phyloP scores from a whole-genome alignment of 306 rosid species.

The Adenanthera pavonina region DNA sequence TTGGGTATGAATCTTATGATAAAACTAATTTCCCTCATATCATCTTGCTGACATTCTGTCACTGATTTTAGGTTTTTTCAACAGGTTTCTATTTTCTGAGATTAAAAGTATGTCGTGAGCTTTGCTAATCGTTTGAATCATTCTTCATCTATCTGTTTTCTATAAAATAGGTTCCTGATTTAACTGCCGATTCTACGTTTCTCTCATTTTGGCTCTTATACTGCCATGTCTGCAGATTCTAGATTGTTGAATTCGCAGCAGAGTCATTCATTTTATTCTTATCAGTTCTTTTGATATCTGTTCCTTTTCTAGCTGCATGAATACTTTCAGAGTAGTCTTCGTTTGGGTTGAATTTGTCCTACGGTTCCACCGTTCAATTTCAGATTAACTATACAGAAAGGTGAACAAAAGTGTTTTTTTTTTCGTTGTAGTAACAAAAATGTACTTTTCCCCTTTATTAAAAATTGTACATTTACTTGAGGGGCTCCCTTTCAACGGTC shows the following conservation, averaged over 20 bases:
- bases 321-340: constrained; percentile 15
- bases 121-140: constrained; percentile 4
- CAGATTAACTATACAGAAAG: constrained; percentile 9
- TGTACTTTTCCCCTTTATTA: not conserved
- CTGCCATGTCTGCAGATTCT: not conserved
- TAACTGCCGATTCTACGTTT: not conserved
- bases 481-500: not conserved
- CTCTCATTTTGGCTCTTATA: not conserved
- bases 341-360: constrained; percentile 15
- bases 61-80: not conserved
- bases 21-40: constrained; percentile 1
- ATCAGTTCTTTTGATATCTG: constrained; percentile 13
- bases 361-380: constrained; percentile 4
- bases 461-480: not conserved
- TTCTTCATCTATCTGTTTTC: not conserved
- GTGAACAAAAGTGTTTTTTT: not conserved
- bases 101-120: not conserved
- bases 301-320: constrained; percentile 1
- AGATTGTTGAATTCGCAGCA: not conserved
- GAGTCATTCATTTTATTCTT: not conserved
- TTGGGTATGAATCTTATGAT: constrained; percentile 59
- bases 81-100: not conserved
- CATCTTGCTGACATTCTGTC: not conserved
- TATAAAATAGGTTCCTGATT: not conserved
- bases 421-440: not conserved